Conservation (phyloP, 306 rosid species). For the Vigna mungo region DNA sequence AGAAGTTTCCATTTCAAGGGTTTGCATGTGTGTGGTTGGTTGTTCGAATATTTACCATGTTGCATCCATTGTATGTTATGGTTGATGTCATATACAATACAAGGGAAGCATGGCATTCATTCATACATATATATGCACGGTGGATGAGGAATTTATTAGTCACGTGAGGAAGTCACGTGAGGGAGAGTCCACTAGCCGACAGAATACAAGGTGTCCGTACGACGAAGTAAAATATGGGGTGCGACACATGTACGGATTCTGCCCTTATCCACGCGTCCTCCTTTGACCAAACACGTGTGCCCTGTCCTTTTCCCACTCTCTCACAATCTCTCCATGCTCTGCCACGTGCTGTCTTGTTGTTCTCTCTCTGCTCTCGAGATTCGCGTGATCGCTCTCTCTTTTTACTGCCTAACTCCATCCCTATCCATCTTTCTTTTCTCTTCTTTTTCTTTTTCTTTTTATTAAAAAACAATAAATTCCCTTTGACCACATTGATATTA, state of each 20-base stretch:
- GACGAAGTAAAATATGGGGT: not conserved
- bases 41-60: no score
- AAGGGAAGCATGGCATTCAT: no score
- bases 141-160: no score
- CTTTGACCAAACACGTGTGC: slow-evolving; percentile 60
- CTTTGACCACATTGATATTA: not conserved
- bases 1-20: not conserved
- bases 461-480: not conserved
- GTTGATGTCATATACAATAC: no score
- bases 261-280: slow-evolving; percentile 38
- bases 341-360: slow-evolving; percentile 28
- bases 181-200: slow-evolving; percentile 23
- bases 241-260: slow-evolving; percentile 50
- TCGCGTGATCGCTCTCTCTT: slow-evolving; percentile 31
- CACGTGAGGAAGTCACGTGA: not conserved
- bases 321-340: not conserved
- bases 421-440: no score
- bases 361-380: slow-evolving; percentile 44
- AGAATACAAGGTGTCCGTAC: slow-evolving; percentile 36
- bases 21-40: no score
- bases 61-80: no score
- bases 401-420: not conserved
- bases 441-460: not conserved
- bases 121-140: no score
- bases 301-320: slow-evolving; percentile 40